Evolutionary conservation across 139 green algal species (phyloP).

Genomic region (Coelastrella sp.): DNA sequence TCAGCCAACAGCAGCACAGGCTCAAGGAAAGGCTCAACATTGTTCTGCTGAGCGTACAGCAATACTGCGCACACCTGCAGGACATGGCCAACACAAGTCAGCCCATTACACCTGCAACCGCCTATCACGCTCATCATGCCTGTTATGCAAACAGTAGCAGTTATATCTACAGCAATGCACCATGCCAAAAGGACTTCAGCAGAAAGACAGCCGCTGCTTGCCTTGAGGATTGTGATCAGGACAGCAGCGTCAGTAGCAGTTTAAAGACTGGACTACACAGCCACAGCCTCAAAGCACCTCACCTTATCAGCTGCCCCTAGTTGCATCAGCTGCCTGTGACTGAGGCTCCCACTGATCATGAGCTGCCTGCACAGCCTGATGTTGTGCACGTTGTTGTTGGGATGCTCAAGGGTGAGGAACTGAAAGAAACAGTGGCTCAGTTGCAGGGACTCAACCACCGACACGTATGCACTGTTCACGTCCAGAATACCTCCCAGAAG

Average conservation of each 20-base stretch:
- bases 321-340: constrained; percentile 48
- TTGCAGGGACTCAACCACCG: constrained; percentile 64
- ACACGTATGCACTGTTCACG: constrained; percentile 62
- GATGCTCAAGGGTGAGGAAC: constrained; percentile 87
- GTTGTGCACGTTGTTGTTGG: constrained; percentile 97
- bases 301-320: constrained; percentile 64
- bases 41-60: constrained; percentile 84
- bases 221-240: too few relatives aligned
- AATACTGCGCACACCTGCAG: constrained; percentile 79
- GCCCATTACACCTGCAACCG: too few relatives aligned
- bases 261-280: too few relatives aligned
- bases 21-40: constrained; percentile 89
- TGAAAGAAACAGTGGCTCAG: constrained; percentile 82
- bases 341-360: constrained; percentile 58
- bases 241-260: too few relatives aligned
- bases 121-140: too few relatives aligned
- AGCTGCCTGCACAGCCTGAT: constrained; percentile 86
- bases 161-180: too few relatives aligned
- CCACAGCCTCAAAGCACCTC: neutral
- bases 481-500: constrained; percentile 71
- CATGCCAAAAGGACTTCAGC: too few relatives aligned
- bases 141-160: too few relatives aligned
- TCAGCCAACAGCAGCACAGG: constrained; percentile 80
- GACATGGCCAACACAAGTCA: too few relatives aligned
- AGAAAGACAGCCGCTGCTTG: too few relatives aligned